Conservation (phyloP, 257 asterid species). For the Schizonepeta tenuifolia region DNA sequence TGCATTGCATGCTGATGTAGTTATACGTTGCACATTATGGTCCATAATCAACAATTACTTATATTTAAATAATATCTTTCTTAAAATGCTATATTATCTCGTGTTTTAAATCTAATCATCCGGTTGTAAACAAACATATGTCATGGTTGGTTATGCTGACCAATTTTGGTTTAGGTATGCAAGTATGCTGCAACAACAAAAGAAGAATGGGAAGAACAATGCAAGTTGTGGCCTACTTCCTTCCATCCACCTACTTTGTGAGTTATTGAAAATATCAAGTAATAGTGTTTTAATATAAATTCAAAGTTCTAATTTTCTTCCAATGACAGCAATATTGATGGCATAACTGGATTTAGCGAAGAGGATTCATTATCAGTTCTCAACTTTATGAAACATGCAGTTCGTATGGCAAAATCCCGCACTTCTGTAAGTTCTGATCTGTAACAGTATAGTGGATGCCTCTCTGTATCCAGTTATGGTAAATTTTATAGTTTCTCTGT, state of each 20-base stretch:
- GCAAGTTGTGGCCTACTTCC: conserved; percentile 97
- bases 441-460: conserved; percentile 9
- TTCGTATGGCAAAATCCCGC: conserved; percentile 64
- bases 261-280: conserved; percentile 34
- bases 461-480: not conserved
- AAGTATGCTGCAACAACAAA: conserved; percentile 81
- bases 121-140: not conserved
- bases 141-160: conserved; percentile 2
- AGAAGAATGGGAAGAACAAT: conserved; percentile 98
- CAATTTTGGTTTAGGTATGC: conserved; percentile 58
- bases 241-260: conserved; percentile 93
- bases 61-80: not conserved
- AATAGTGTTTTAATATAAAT: not conserved
- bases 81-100: not conserved
- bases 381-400: conserved; percentile 69
- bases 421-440: conserved; percentile 48
- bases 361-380: conserved; percentile 63
- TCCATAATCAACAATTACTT: not conserved
- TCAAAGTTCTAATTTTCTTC: conserved; percentile 31
- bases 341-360: conserved; percentile 85
- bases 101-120: not conserved
- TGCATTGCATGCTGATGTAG: not conserved
- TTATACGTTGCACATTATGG: not conserved
- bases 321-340: conserved; percentile 70
- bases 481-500: not conserved